Evolutionary conservation across 1,284 basidiomycete genomes (phyloP).

Genomic region (Ceratobasidium sp.): DNA sequence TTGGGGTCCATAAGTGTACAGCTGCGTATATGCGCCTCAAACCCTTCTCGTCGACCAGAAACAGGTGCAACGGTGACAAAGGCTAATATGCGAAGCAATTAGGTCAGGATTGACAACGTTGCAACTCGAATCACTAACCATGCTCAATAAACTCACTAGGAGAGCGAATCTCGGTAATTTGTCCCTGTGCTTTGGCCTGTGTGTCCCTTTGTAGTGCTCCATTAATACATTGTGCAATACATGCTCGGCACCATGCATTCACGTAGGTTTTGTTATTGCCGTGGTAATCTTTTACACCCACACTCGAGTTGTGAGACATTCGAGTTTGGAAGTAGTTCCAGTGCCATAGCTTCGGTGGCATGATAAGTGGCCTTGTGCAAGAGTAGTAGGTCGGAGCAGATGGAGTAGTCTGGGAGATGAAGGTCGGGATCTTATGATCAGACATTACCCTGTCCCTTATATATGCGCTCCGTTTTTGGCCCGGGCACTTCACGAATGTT

Average conservation of each 20-base stretch:
- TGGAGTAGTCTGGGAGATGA: no score
- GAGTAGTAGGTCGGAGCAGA: no score
- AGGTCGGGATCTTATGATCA: no score
- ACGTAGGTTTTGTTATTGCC: neutral
- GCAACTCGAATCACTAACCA: neutral
- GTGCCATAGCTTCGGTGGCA: slow-evolving; percentile 12
- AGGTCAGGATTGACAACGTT: no score
- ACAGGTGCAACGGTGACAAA: neutral
- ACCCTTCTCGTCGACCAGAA: neutral
- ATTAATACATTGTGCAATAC: neutral
- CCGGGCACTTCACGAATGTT: no score
- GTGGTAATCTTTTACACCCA: neutral
- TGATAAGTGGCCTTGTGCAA: neutral
- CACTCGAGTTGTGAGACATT: no score
- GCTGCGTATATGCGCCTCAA: slow-evolving; percentile 1
- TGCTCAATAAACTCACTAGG: neutral
- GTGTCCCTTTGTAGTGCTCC: neutral
- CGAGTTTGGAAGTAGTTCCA: neutral
- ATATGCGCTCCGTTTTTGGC: no score
- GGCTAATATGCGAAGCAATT: neutral
- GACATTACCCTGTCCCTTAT: no score
- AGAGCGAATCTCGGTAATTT: neutral
- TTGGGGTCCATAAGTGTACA: neutral
- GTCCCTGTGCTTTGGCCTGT: neutral
- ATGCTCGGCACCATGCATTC: slow-evolving; percentile 2